Percentiles rank a stretch among this genome's conserved stretches.
phyloP scores from a whole-genome alignment of 2,329 filamentous ascomycete genomes.

The Magnaporthales sp. region DNA sequence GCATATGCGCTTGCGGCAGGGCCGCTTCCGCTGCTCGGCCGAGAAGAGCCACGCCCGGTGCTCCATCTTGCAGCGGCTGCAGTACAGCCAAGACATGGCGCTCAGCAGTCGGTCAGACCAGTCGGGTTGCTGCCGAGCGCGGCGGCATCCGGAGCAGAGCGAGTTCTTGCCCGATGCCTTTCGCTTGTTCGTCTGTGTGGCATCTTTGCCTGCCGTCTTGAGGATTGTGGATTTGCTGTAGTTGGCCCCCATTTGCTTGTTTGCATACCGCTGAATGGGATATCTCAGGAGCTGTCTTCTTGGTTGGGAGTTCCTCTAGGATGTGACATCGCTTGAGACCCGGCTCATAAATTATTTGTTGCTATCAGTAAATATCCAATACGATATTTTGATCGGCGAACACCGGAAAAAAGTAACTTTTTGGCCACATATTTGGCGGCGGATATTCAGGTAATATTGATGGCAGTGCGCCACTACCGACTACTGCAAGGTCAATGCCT shows the following conservation, averaged over 20 bases:
- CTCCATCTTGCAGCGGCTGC: slow-evolving; percentile 1
- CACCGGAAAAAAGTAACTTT: background rate
- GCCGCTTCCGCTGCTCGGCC: background rate
- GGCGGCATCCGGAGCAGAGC: background rate
- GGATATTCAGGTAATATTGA: background rate
- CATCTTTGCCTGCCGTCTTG: background rate
- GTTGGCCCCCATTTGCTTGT: slow-evolving; percentile 1
- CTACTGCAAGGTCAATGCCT: background rate
- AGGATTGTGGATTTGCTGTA: background rate
- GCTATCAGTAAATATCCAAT: background rate
- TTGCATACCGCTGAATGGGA: too few relatives aligned
- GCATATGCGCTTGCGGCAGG: background rate
- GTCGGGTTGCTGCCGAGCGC: background rate
- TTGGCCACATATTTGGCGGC: background rate
- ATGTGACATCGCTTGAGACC: background rate
- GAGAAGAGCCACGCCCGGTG: background rate
- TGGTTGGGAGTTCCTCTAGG: background rate
- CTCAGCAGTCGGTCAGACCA: background rate
- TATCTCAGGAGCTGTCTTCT: background rate
- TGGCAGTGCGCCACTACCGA: background rate
- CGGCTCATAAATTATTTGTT: background rate
- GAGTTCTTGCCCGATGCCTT: background rate
- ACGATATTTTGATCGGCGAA: background rate
- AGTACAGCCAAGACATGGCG: slow-evolving; percentile 1
- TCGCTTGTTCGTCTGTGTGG: background rate